Base-by-base conservation (phyloP, 768 basidiomycete genomes). In the Leccinum obscurum region DNA sequence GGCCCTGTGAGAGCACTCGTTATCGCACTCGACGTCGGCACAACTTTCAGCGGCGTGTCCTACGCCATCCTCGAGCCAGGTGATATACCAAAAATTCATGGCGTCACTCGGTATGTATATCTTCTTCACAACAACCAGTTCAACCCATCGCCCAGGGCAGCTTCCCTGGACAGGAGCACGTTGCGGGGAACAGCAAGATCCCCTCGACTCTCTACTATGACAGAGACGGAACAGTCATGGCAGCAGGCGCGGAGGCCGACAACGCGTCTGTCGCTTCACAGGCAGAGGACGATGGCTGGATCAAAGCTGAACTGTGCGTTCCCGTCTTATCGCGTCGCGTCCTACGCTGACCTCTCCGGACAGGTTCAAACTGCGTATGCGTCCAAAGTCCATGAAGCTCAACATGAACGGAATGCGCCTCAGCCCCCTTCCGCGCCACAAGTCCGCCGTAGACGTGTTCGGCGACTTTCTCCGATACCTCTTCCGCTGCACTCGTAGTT, bases 101-200 rank as follows among this genome's bases (percentile, higher is more conserved):
- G 90, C 39, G 88, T 92, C 56, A 92, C 90, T 59, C 80, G 90
- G 90, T 90, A 62, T 28, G 80, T 61, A 24, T 60, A 20, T 44
- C 24, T 55, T 28, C 3, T 2, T 9, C 20, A 48, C 1, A 39
- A 3, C 34, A 4, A n/a, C 22, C 49, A n/a, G 55, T 20, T 55
- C 6, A 54, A 35, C 62, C 65, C 59, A 66, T 62, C 62, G 56
- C 65, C 57, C 61, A 56, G 63, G 62, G 26, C 62, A 91, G 90
- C 59, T 92, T 91, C 59, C 90, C 90, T 9, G 90, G 90, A 17
- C 90, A 92, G 74, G 90, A 92, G 73, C 89, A 92, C 80, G 88
- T 90, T 52, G 89, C 87, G 14, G 90, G 90, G 41, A 92, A 91
- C 71, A 86, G 88, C 59, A 92, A 92, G 77, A 92, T 92, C 67